phyloP scores from a whole-genome alignment of 768 basidiomycete genomes.

The Serendipita sp. region DNA sequence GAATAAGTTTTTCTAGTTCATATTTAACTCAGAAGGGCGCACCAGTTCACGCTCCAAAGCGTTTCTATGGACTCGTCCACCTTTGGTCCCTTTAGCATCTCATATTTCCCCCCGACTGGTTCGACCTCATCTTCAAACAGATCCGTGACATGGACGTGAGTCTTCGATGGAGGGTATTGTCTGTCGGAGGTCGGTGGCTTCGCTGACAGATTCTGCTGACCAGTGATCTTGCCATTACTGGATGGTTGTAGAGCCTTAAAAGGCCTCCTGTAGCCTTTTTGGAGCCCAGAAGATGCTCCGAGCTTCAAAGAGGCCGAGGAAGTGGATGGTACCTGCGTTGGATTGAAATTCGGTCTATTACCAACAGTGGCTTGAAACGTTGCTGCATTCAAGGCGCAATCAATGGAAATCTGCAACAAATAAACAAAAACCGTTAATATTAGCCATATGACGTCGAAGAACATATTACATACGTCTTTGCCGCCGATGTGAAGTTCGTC shows the following conservation, averaged over 20 bases:
- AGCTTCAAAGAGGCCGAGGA: background rate
- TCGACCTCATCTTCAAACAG: background rate
- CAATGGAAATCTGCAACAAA: slow-evolving; percentile 9
- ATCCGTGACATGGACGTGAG: background rate
- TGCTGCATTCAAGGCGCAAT: slow-evolving; percentile 7
- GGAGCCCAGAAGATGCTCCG: background rate
- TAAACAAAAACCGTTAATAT: background rate
- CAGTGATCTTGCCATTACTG: background rate
- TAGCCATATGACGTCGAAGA: too few species aligned
- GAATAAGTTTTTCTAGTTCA: background rate
- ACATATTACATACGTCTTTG: slow-evolving; percentile 12
- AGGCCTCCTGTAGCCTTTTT: background rate
- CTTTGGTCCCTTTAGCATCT: background rate
- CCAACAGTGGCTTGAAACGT: background rate
- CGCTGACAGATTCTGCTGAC: background rate
- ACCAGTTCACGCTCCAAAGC: slow-evolving; percentile 9
- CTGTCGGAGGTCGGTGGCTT: background rate
- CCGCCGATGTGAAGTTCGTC: slow-evolving; percentile 14
- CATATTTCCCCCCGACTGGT: background rate
- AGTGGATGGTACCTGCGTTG: background rate
- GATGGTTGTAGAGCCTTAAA: background rate
- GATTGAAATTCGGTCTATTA: background rate
- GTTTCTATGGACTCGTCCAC: background rate
- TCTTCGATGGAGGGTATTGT: slow-evolving; percentile 3
- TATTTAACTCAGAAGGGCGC: background rate